Base-by-base conservation (phyloP, 208 protist species). In the Angomonas ambiguus region DNA sequence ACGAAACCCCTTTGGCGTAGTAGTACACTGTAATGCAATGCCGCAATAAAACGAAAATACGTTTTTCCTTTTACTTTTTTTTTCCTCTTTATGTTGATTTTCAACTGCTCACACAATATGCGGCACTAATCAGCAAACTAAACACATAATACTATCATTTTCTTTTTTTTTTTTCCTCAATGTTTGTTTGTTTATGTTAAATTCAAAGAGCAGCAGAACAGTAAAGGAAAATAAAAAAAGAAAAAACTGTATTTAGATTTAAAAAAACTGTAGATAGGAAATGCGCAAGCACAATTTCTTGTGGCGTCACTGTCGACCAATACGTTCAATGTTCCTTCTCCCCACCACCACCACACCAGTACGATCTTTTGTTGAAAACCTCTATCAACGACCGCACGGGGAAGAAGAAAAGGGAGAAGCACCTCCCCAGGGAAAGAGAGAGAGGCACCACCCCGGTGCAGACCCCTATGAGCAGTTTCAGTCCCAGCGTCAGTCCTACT, bases 381-480 rank as follows among this genome's bases (percentile, higher is more conserved):
- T 53, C 18, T 27, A 53, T n/a, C 5, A 53, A 27, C n/a, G n/a
- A n/a, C n/a, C n/a, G n/a, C n/a, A n/a, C n/a, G n/a, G n/a, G n/a
- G n/a, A n/a, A n/a, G n/a, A n/a, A n/a, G n/a, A n/a, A n/a, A n/a
- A n/a, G n/a, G n/a, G n/a, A n/a, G n/a, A n/a, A n/a, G 38, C 16
- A 45, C 8, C 8, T 16, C 38, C 38, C 38, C 11, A 45, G 11
- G 38, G 11, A 45, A 45, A 45, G 13, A 41, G 35, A 13, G 35
- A 41, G 35, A 41, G 35, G 13, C 57, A 28, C 6, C 30, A 64
- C 41, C 35, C 28, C 61, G 58, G 31, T 8, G 51, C 27, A 18
- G 66, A 42, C 56, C 31, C 32, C 58, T 76, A 67, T 59, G 51
- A 72, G 3, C 79, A 79, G 49, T 85, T 85, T 31, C 49, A 63